Evolutionary conservation across 2,329 filamentous ascomycete genomes (phyloP), one percentile per base, ranked within the genome.

Genomic region (Calonectria hawksworthii): DNA sequence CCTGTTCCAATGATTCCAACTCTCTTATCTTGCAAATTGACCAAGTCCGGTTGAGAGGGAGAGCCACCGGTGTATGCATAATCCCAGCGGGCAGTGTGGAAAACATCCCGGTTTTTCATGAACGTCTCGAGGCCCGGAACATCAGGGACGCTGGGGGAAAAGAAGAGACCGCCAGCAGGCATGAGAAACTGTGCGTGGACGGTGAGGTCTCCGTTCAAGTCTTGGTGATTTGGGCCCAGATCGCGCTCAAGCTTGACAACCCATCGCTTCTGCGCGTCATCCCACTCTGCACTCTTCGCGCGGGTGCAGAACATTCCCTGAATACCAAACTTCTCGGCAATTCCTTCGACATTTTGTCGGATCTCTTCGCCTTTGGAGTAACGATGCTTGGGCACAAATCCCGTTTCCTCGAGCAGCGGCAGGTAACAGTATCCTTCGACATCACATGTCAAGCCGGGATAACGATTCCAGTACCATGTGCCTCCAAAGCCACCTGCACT

Each of bases 401-500:
- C 54, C 7, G 54, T 59, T 59, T 59, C 54, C 54, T 59, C 54
- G 5, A 59, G 54, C 11, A 59, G 32, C 3, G 54, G 32, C 32
- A 59, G 18, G 32, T 59, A 59, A 10, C 54, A 36, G n/a, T 59
- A 59, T 11, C 54, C 54, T 18, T 59, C 54, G n/a, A 59, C n/a
- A 38, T 59, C 32, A 13, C 54, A 59, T 32, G 32, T 59, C 32
- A 59, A 36, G 11, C 54, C 32, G 1, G 54, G 54, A 18, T 59
- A 59, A 23, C 54, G 54, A 14, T 59, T 59, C 54, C 54, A 59
- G n/a, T 38, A 59, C 54, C 54, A 59, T 16, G 54, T 59, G 32
- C 54, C 54, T 36, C 54, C 54, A 23, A 36, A 59, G 10, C 54
- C 54, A 18, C 54, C 54, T 3, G 54, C 54, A 26, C 54, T 36